Evolutionary conservation across 2,329 filamentous ascomycete genomes (phyloP).

Genomic region (Penicillium vulpinum): DNA sequence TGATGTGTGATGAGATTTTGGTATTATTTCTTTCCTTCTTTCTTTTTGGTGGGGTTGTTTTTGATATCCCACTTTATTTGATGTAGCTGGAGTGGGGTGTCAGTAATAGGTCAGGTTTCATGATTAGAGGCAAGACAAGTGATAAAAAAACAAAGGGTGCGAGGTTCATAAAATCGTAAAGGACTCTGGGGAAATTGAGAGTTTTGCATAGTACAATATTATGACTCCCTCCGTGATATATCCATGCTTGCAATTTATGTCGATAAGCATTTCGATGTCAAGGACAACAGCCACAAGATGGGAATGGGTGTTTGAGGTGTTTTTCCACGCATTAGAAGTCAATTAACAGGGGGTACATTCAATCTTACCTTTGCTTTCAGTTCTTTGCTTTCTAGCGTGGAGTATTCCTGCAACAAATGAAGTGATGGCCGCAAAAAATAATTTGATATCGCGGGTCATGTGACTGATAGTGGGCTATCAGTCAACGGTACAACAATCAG

Average conservation of each 20-base stretch:
- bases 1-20: neutral
- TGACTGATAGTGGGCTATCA: conserved; percentile 21
- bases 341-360: neutral
- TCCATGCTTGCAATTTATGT: neutral
- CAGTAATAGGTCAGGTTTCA: neutral
- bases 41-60: conserved; percentile 6
- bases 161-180: neutral
- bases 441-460: conserved; percentile 26
- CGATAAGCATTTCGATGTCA: conserved; percentile 17
- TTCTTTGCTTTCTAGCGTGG: conserved; percentile 10
- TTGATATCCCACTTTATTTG: conserved; percentile 6
- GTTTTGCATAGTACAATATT: neutral
- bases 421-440: conserved; percentile 23
- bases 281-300: conserved; percentile 1
- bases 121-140: neutral
- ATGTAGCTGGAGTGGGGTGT: conserved; percentile 1
- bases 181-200: neutral
- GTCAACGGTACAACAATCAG: neutral
- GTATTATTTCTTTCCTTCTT: conserved; percentile 7
- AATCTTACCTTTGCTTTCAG: conserved; percentile 20
- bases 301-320: too few relatives aligned
- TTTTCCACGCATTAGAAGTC: neutral
- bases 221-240: conserved; percentile 10
- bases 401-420: conserved; percentile 12
- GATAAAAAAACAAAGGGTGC: neutral